Evolutionary conservation across 2,329 filamentous ascomycete species (phyloP).

Genomic region (Sarocladium brachiariae): DNA sequence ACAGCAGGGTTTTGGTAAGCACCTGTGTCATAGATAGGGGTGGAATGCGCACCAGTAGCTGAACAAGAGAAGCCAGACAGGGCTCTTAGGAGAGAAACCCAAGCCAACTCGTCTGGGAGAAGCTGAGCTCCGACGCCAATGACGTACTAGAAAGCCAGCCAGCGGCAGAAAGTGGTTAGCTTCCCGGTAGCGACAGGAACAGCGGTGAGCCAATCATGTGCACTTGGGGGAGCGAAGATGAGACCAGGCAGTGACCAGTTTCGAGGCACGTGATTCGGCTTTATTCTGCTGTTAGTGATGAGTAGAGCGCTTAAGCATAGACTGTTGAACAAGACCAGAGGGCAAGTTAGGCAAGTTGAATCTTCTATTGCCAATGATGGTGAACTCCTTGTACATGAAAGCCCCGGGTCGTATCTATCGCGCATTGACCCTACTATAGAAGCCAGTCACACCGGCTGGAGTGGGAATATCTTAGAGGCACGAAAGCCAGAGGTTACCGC

Average conservation of each 20-base stretch:
- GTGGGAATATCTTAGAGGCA: too few relatives aligned
- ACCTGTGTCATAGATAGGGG: neutral
- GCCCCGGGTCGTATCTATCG: too few relatives aligned
- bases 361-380: too few relatives aligned
- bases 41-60: neutral
- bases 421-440: too few relatives aligned
- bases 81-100: neutral
- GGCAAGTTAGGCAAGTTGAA: too few relatives aligned
- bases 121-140: slow-evolving; percentile 7
- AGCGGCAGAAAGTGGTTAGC: slow-evolving; percentile 1
- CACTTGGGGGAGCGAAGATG: neutral
- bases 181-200: neutral
- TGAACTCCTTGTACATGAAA: too few relatives aligned
- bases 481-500: too few relatives aligned
- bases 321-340: too few relatives aligned
- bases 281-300: too few relatives aligned
- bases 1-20: slow-evolving; percentile 1
- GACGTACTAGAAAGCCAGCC: slow-evolving; percentile 1
- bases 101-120: neutral
- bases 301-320: too few relatives aligned
- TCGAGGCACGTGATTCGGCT: slow-evolving; percentile 2
- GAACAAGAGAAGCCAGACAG: neutral
- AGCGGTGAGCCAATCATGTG: neutral
- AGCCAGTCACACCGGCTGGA: too few relatives aligned
- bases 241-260: neutral